These are phyloP conservation scores for Yarrowia bubula DNA, from an alignment of 805 yeast species.

Conservation along the genomic window DNA sequence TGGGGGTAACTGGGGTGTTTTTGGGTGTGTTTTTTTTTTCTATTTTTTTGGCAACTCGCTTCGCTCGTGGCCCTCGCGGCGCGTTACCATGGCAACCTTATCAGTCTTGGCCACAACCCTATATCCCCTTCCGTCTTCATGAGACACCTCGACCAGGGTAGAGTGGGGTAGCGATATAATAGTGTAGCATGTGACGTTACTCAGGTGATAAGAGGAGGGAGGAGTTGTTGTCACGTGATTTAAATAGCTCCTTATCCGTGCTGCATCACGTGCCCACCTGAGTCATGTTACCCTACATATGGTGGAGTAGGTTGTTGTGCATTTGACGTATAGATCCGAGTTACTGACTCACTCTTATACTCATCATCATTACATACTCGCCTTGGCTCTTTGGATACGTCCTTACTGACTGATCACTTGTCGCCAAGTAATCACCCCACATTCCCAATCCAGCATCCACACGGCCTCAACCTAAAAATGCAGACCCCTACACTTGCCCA, in stretches of 20 bases:
- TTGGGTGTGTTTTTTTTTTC: too few species aligned
- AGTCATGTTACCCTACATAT: background rate
- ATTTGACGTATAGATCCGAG: background rate
- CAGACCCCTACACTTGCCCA: background rate
- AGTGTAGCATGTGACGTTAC: too few species aligned
- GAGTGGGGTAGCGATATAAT: background rate
- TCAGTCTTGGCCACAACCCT: background rate
- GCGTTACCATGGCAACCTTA: conserved; percentile 1
- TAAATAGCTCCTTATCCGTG: too few species aligned
- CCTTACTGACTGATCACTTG: too few species aligned
- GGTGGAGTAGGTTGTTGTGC: conserved; percentile 13
- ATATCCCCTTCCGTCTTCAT: background rate
- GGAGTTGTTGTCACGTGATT: background rate
- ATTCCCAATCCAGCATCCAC: background rate
- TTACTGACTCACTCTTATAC: too few species aligned
- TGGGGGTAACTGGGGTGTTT: too few species aligned
- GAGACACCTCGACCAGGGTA: background rate
- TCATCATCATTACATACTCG: too few species aligned
- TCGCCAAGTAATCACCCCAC: too few species aligned
- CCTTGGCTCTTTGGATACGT: too few species aligned
- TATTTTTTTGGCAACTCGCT: background rate
- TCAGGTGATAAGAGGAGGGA: too few species aligned
- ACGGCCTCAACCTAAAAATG: conserved; percentile 10
- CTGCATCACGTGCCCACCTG: background rate
- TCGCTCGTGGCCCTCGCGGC: background rate